Evolutionary conservation across 768 basidiomycete genomes (phyloP).

Genomic region (Clitopilus passeckerianus): DNA sequence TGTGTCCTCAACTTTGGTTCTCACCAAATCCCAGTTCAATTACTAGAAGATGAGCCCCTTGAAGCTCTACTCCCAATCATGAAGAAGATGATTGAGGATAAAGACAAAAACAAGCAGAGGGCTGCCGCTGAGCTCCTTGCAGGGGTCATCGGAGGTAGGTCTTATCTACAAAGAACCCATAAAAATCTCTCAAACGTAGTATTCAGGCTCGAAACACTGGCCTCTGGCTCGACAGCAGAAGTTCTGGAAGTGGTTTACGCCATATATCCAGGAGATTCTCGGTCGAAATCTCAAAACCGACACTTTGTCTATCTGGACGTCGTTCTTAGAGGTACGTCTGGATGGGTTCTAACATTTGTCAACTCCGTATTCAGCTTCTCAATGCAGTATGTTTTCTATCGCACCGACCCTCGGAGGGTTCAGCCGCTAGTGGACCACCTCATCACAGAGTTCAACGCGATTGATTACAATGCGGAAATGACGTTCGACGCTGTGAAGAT

Average conservation of each 20-base stretch:
- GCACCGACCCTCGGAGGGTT: constrained; percentile 78
- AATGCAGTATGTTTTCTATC: constrained; percentile 65
- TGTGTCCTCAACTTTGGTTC: not conserved
- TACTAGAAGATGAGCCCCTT: constrained; percentile 72
- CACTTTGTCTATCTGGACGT: constrained; percentile 73
- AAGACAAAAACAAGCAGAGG: constrained; percentile 83
- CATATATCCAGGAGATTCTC: constrained; percentile 61
- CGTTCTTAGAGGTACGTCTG: constrained; percentile 60
- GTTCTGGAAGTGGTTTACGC: constrained; percentile 80
- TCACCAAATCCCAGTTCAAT: constrained; percentile 47
- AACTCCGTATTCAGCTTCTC: not conserved
- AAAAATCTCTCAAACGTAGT: constrained; percentile 2
- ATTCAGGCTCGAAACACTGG: constrained; percentile 83
- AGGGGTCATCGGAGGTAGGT: constrained; percentile 57
- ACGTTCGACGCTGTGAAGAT: constrained; percentile 77
- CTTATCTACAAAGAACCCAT: not conserved
- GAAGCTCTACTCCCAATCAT: constrained; percentile 55
- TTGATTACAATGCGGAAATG: constrained; percentile 79
- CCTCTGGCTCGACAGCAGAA: constrained; percentile 57
- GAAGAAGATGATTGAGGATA: constrained; percentile 58
- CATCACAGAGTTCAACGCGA: constrained; percentile 51
- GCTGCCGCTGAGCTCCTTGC: constrained; percentile 84
- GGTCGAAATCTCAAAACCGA: constrained; percentile 75
- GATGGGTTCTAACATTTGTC: not conserved
- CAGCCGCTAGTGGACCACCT: constrained; percentile 77